These are phyloP conservation scores for Exophiala mesophila DNA, from an alignment of 2,329 filamentous ascomycete species.

Conservation along the genomic window DNA sequence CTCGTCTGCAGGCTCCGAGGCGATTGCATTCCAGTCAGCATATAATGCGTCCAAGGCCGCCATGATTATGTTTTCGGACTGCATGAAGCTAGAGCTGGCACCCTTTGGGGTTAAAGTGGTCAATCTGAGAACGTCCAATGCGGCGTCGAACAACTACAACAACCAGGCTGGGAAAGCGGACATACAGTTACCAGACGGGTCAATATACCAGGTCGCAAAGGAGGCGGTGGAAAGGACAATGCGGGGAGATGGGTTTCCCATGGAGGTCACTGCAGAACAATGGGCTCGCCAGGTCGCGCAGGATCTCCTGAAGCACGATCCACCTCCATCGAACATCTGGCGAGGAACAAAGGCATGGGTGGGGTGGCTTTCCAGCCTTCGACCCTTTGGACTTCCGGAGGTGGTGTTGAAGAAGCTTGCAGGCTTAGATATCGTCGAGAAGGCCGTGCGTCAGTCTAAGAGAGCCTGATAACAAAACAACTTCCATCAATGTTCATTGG, in stretches of 20 bases:
- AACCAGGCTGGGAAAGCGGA: slow-evolving; percentile 27
- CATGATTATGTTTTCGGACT: slow-evolving; percentile 27
- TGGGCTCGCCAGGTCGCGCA: slow-evolving; percentile 53
- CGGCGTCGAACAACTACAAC: slow-evolving; percentile 34
- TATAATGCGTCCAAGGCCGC: slow-evolving; percentile 35
- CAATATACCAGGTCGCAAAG: slow-evolving; percentile 50
- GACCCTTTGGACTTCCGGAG: slow-evolving; percentile 4
- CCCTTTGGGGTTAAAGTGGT: slow-evolving; percentile 32
- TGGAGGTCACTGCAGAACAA: slow-evolving; percentile 40
- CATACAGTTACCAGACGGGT: slow-evolving; percentile 43
- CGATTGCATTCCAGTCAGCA: slow-evolving; percentile 31
- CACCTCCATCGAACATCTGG: slow-evolving; percentile 12
- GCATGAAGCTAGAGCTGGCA: slow-evolving; percentile 31
- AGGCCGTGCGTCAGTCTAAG: background rate
- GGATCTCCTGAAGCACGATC: slow-evolving; percentile 48
- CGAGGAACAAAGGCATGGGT: slow-evolving; percentile 6
- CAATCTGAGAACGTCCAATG: slow-evolving; percentile 23
- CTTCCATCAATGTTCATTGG: too few species aligned
- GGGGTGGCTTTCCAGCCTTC: background rate
- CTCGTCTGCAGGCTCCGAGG: slow-evolving; percentile 30
- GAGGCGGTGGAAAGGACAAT: slow-evolving; percentile 1
- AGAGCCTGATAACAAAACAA: too few species aligned
- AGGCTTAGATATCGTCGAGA: slow-evolving; percentile 2
- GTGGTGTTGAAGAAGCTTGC: slow-evolving; percentile 1
- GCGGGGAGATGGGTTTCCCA: background rate